A percentile compares a stretch with the other conserved stretches of the same genome.
These are phyloP conservation scores for Flaveria ramosissima DNA, from an alignment of 129 eudicot genomes.

Conservation along the genomic window DNA sequence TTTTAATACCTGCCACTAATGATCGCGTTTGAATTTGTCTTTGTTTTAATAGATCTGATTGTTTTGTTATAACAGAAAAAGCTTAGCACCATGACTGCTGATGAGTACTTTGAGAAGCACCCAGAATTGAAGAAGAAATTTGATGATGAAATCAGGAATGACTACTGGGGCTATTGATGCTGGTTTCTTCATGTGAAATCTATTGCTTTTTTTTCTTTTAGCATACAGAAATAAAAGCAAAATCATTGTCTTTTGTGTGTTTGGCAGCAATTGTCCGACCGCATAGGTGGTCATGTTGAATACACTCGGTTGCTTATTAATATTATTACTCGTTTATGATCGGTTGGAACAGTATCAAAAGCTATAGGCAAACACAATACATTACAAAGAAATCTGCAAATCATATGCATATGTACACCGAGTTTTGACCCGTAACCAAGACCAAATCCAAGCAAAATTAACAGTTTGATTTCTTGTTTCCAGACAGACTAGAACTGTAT, in stretches of 20 bases:
- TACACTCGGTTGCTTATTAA: slow-evolving; percentile 8
- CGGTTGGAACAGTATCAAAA: neutral
- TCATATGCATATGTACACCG: neutral
- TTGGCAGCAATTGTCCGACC: neutral
- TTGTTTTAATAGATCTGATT: neutral
- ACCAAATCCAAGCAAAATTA: neutral
- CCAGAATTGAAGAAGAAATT: slow-evolving; percentile 94
- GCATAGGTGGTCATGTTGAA: slow-evolving; percentile 30
- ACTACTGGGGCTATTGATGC: slow-evolving; percentile 87
- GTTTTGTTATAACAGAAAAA: slow-evolving; percentile 48
- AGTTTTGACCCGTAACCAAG: neutral
- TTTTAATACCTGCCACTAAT: neutral
- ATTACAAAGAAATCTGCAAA: neutral
- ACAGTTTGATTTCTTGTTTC: neutral
- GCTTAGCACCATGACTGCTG: slow-evolving; percentile 98
- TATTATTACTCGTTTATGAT: neutral
- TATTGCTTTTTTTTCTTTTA: slow-evolving; percentile 4
- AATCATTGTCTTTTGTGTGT: neutral
- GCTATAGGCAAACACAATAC: neutral
- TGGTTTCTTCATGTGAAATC: neutral
- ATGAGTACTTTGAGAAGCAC: slow-evolving; percentile 92
- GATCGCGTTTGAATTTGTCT: neutral
- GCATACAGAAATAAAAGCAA: neutral
- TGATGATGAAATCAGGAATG: slow-evolving; percentile 92
- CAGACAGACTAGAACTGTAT: slow-evolving; percentile 48